Base-by-base conservation (phyloP, 331 rosid genomes). In the Quercus phellos region DNA sequence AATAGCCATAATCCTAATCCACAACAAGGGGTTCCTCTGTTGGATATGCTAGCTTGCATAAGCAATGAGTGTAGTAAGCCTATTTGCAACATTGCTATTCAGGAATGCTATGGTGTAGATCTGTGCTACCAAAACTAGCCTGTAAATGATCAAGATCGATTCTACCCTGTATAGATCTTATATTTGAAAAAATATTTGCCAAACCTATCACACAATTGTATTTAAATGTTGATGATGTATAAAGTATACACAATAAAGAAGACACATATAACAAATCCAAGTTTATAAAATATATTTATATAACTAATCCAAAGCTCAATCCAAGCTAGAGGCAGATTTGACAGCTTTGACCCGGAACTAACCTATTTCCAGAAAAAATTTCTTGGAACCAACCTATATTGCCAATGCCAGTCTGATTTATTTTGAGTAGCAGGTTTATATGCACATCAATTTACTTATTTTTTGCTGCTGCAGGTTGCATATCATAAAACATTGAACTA, bases 401-500 rank as follows among this genome's bases (percentile, higher is more conserved):
- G 75, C 56, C 21, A 16, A 73, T 68, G 27, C 73, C 60, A 51
- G 38, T 73, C 11, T 73, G 74, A 27, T 42, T 73, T 16, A 13
- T 56, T 66, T 66, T 19, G 12, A 35, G 51, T 63, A 7, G 72
- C 43, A n/a, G 74, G 21, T 81, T 60, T 32, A 50, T 69, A 70
- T 66, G 61, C 68, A 50, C 19, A 18, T 64, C 27, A 69, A 34
- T 72, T 5, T 19, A 38, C 73, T 27, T 54, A 4, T 58, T 32
- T 13, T 27, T 77, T 76, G 19, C 27, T 75, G 38, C 72, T 90
- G 84, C 93, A 95, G 99, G 97, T 91, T 77, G 97, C 99, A 21
- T 95, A 87, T 76, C 98, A 93, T 88, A 95, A 90, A 87, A 73
- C 94, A 55, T 84, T 95, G 68, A 95, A 93, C 89, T 73, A 84